These are phyloP conservation scores for Powellomyces hirtus DNA, from an alignment of 192 early-diverging fungal species.

Conservation along the genomic window DNA sequence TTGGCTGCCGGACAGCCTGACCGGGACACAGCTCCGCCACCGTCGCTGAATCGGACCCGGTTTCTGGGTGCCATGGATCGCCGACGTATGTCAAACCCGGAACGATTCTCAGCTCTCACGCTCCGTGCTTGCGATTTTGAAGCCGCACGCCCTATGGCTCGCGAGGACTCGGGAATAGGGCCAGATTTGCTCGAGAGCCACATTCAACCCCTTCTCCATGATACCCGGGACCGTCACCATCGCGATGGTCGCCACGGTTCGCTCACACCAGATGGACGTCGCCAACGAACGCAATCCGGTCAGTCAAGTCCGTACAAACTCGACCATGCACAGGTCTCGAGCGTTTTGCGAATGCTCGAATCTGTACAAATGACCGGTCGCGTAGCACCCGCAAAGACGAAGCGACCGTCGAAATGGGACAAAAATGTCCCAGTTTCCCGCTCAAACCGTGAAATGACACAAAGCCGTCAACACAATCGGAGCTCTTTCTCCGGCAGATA, in stretches of 20 bases:
- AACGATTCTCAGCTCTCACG: background rate
- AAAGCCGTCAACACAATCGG: background rate
- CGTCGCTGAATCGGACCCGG: background rate
- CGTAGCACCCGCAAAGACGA: background rate
- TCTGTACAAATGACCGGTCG: slow-evolving; percentile 11
- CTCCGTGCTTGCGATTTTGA: slow-evolving; percentile 8
- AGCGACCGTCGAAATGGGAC: slow-evolving; percentile 10
- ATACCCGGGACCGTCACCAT: background rate
- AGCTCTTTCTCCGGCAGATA: background rate
- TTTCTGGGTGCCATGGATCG: slow-evolving; percentile 8
- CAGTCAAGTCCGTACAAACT: slow-evolving; percentile 4
- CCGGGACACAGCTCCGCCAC: background rate
- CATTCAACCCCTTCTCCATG: too few relatives aligned
- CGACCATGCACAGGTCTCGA: slow-evolving; percentile 9
- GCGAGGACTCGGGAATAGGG: too few relatives aligned
- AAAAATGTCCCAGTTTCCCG: background rate
- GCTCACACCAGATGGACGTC: slow-evolving; percentile 3
- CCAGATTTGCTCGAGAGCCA: too few relatives aligned
- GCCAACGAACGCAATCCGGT: slow-evolving; percentile 7
- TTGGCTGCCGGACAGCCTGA: background rate
- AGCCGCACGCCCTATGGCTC: too few relatives aligned
- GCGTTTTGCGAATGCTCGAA: slow-evolving; percentile 16
- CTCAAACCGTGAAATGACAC: background rate
- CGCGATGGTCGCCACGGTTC: background rate
- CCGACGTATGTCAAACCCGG: slow-evolving; percentile 29